A percentile compares a stretch with the other conserved stretches of the same genome.
Evolutionary conservation across 257 asterid genomes (phyloP).

Genomic region (Solanum rostratum): DNA sequence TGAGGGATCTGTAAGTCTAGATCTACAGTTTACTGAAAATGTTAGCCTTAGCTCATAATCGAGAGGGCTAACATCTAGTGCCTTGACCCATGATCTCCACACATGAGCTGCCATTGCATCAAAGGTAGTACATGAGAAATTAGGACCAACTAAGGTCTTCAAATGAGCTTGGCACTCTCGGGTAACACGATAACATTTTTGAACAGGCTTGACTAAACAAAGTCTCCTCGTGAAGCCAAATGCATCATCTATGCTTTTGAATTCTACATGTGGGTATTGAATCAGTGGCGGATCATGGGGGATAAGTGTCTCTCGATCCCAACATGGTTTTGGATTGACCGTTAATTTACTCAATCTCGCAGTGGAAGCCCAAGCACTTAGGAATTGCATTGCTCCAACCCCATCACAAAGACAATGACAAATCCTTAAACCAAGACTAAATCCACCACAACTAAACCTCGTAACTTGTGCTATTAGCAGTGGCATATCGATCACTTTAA

Average conservation of each 20-base stretch:
- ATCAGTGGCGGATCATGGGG: constrained; percentile 54
- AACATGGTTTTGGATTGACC: constrained; percentile 40
- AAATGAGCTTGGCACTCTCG: constrained; percentile 40
- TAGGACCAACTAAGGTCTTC: constrained; percentile 33
- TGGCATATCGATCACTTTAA: constrained; percentile 78
- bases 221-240: constrained; percentile 41
- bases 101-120: constrained; percentile 89
- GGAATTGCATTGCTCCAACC: constrained; percentile 84
- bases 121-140: constrained; percentile 39
- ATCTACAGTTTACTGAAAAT: constrained; percentile 68
- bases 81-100: constrained; percentile 79
- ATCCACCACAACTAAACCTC: constrained; percentile 63
- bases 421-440: constrained; percentile 70
- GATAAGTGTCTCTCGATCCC: constrained; percentile 62
- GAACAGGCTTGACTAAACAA: constrained; percentile 49
- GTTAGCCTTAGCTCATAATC: constrained; percentile 66
- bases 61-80: constrained; percentile 42
- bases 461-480: constrained; percentile 76
- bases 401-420: constrained; percentile 93
- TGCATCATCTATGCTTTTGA: constrained; percentile 38
- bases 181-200: constrained; percentile 57
- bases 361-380: constrained; percentile 69
- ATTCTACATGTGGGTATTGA: constrained; percentile 51
- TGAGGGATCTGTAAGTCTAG: constrained; percentile 41
- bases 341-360: constrained; percentile 44